Evolutionary conservation across 2,329 filamentous ascomycete genomes (phyloP).

Genomic region (Aspergillus arachidicola): DNA sequence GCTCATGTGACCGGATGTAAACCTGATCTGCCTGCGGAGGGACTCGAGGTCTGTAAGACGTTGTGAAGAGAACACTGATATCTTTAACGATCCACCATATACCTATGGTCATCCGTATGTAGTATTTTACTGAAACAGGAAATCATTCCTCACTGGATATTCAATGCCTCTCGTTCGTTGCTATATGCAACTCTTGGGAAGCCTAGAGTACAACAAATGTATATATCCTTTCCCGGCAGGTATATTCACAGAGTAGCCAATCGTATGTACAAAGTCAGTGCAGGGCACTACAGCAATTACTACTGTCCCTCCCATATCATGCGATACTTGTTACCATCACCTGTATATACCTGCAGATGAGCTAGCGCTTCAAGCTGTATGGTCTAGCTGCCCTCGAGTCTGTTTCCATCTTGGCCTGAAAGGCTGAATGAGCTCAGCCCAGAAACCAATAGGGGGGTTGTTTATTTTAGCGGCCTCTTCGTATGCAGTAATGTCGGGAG

Average conservation of each 20-base stretch:
- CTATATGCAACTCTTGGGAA: no score
- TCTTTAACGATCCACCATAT: not conserved
- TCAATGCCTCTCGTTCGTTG: no score
- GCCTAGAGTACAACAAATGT: no score
- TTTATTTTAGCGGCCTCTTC: slow-evolving; percentile 13
- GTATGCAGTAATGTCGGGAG: slow-evolving; percentile 15
- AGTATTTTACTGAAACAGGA: no score
- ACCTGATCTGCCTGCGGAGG: not conserved
- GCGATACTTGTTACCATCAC: no score
- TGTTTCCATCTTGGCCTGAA: not conserved
- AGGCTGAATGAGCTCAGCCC: slow-evolving; percentile 12
- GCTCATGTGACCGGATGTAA: not conserved
- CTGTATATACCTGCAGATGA: not conserved
- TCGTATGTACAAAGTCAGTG: no score
- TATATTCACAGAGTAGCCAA: no score
- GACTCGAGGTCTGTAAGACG: not conserved
- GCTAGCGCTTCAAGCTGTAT: not conserved
- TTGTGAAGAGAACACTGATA: not conserved
- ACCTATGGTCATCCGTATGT: no score
- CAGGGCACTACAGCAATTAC: no score
- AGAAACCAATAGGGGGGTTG: slow-evolving; percentile 17
- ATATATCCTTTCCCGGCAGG: no score
- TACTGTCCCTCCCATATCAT: not conserved
- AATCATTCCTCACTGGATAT: no score
- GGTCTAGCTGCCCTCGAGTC: not conserved